Percentiles rank a stretch among this genome's conserved stretches.
These are phyloP conservation scores for Blastocystis sp. DNA, from an alignment of 352 stramenopile genomes.

Conservation along the genomic window DNA sequence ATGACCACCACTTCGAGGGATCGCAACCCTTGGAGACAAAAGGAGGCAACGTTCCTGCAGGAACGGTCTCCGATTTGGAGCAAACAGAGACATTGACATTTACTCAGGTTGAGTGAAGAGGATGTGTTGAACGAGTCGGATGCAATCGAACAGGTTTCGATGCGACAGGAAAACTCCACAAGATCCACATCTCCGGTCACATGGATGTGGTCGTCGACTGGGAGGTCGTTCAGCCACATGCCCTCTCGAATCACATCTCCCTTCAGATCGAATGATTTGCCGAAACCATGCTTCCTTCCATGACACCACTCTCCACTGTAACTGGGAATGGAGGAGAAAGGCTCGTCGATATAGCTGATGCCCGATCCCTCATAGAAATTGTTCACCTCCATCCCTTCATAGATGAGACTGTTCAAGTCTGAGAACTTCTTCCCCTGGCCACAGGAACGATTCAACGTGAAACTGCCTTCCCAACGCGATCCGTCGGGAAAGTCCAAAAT, in stretches of 20 bases:
- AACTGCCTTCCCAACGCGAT: not conserved
- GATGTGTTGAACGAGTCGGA: not conserved
- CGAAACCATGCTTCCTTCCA: not conserved
- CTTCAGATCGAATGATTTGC: not conserved
- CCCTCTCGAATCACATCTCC: not conserved
- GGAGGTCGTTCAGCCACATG: not conserved
- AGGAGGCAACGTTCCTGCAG: not conserved
- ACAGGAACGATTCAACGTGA: not conserved
- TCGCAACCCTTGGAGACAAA: not conserved
- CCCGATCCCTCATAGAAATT: not conserved
- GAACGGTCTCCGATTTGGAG: not conserved
- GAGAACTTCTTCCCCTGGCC: slow-evolving; percentile 14
- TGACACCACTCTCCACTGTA: slow-evolving; percentile 8
- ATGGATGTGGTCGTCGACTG: not conserved
- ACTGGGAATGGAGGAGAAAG: not conserved
- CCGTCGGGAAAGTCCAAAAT: not conserved
- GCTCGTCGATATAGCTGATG: not conserved
- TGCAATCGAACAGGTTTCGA: not conserved
- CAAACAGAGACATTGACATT: not conserved
- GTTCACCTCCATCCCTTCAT: slow-evolving; percentile 42
- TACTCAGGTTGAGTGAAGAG: not conserved
- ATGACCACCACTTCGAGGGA: not conserved
- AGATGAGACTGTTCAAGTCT: not conserved
- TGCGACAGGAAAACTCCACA: not conserved
- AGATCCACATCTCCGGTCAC: not conserved